Evolutionary conservation across 306 rosid species (phyloP).

Genomic region (Cucumis hystrix): DNA sequence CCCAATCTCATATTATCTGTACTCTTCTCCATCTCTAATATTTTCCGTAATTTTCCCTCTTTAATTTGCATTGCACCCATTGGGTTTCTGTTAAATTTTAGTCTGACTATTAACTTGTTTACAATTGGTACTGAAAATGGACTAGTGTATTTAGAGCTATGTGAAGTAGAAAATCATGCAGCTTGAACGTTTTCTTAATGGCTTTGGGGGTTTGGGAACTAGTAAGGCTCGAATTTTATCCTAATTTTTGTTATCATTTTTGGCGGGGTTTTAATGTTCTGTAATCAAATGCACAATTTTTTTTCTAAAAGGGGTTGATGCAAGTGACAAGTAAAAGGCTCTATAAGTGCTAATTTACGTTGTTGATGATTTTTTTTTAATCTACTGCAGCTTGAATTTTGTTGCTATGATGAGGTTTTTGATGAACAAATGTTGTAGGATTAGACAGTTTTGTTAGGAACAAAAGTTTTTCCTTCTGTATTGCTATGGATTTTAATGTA

Average conservation of each 20-base stretch:
- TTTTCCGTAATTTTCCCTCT: neutral
- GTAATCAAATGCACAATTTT: neutral
- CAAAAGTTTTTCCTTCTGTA: neutral
- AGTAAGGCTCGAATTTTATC: neutral
- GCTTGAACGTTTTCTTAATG: neutral
- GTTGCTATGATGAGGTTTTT: neutral
- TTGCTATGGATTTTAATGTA: neutral
- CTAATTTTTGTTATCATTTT: neutral
- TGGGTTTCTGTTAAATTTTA: neutral
- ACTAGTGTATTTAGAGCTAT: neutral
- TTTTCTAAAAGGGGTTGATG: neutral
- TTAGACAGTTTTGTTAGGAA: no score
- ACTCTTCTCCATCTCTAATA: neutral
- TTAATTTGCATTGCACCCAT: neutral
- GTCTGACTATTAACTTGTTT: neutral
- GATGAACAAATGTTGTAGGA: no score
- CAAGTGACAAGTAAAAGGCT: neutral
- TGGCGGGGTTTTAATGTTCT: neutral
- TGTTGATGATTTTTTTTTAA: no score
- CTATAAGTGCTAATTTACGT: neutral
- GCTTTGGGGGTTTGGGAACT: neutral
- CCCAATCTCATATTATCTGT: conserved; percentile 80
- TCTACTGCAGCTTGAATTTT: no score
- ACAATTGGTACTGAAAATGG: neutral
- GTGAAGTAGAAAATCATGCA: neutral